phyloP scores from a whole-genome alignment of 768 basidiomycete species.

The Rhodosporidiobolus odoratus region DNA sequence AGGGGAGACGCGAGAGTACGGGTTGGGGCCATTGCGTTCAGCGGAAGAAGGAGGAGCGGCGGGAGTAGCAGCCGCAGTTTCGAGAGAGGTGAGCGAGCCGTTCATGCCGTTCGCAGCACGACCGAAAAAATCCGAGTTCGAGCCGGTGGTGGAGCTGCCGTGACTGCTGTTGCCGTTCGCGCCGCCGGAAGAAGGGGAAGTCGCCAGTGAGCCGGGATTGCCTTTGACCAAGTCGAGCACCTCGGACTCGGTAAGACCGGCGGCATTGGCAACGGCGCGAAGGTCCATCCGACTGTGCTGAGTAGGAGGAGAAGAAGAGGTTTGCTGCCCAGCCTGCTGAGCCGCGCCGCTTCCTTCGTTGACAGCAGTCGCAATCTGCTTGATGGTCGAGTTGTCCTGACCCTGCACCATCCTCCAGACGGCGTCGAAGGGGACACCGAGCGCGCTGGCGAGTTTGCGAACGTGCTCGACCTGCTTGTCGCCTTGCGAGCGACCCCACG shows the following conservation, averaged over 20 bases:
- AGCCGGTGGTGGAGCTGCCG: neutral
- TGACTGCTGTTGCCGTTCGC: neutral
- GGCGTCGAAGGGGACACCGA: conserved; percentile 41
- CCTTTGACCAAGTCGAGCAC: conserved; percentile 36
- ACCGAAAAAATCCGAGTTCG: conserved; percentile 20
- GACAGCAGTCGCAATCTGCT: conserved; percentile 42
- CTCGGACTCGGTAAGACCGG: conserved; percentile 36
- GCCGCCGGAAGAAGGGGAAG: neutral
- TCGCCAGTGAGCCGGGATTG: neutral
- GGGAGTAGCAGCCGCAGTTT: neutral
- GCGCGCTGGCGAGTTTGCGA: conserved; percentile 39
- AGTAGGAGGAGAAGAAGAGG: neutral
- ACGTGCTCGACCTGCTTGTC: conserved; percentile 45
- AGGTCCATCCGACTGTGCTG: conserved; percentile 27
- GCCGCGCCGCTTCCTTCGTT: neutral
- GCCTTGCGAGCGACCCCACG: conserved; percentile 82
- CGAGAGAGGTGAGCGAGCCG: neutral
- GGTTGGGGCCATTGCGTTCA: neutral
- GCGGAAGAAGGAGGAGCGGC: neutral
- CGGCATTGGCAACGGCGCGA: conserved; percentile 36
- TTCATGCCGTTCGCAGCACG: neutral
- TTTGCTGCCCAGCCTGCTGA: neutral
- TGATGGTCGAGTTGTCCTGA: conserved; percentile 42
- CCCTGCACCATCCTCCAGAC: conserved; percentile 43
- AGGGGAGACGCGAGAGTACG: conserved; percentile 27